Conservation (phyloP, 2,329 filamentous ascomycete genomes). For the Endocalyx cinctus region DNA sequence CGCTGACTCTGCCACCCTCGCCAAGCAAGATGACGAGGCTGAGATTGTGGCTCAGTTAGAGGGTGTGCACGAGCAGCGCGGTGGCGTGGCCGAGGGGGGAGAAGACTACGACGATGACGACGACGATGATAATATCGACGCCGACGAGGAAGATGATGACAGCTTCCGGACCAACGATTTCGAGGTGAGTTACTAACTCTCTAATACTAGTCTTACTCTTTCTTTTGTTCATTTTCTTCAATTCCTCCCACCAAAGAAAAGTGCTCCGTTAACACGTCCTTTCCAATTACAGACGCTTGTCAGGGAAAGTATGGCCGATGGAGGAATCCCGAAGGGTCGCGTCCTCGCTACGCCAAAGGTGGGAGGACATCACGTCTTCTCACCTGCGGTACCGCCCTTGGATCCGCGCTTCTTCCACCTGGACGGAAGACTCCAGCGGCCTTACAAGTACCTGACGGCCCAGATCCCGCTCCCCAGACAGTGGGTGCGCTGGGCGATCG, state of each 20-base stretch:
- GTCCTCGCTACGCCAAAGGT: neutral
- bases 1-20: no score
- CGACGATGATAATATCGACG: neutral
- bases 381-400: conserved; percentile 8
- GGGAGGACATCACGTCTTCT: neutral
- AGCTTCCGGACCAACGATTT: no score
- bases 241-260: no score
- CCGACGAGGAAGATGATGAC: neutral
- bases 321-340: neutral
- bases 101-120: neutral
- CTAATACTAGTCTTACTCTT: no score
- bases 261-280: no score
- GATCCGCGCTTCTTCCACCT: conserved; percentile 14
- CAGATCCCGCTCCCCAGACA: conserved; percentile 12
- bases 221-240: no score
- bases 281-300: no score
- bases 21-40: no score
- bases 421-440: conserved; percentile 9
- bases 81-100: neutral
- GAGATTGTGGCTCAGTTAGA: neutral
- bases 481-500: conserved; percentile 12
- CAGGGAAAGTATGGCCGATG: no score
- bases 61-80: neutral
- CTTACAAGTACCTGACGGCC: conserved; percentile 13
- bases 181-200: no score